A percentile compares a stretch with the other conserved stretches of the same genome.
Conservation (phyloP, 2,329 filamentous ascomycete genomes). For the Dendryphion nanum region DNA sequence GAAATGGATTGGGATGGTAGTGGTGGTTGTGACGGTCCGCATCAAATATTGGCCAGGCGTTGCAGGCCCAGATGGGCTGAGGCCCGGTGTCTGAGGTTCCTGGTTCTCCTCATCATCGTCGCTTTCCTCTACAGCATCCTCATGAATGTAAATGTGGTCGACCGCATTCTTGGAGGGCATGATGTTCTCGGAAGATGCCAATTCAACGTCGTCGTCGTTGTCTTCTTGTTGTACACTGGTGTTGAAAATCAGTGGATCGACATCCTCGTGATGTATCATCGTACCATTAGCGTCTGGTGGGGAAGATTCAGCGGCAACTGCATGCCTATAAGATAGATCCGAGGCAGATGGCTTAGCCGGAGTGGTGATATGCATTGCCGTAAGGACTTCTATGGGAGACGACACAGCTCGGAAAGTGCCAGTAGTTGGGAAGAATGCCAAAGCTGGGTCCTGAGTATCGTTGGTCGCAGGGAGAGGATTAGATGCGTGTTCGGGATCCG, state of each 20-base stretch:
- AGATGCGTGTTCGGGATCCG: background rate
- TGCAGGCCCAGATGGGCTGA: conserved; percentile 22
- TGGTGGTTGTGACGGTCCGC: conserved; percentile 48
- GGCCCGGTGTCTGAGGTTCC: conserved; percentile 18
- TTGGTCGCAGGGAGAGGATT: conserved; percentile 8
- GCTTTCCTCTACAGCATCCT: conserved; percentile 31
- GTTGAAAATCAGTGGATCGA: conserved; percentile 9
- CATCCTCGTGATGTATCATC: conserved; percentile 10
- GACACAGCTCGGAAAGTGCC: conserved; percentile 37
- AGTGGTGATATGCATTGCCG: conserved; percentile 7
- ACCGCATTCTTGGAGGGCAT: background rate
- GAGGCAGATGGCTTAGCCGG: conserved; percentile 15
- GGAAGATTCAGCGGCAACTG: conserved; percentile 17
- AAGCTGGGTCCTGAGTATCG: conserved; percentile 15
- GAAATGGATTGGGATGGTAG: conserved; percentile 49
- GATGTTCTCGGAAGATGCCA: background rate
- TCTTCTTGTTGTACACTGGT: conserved; percentile 7
- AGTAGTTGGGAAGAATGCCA: conserved; percentile 38
- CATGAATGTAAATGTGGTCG: conserved; percentile 31
- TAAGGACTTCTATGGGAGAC: conserved; percentile 26
- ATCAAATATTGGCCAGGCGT: conserved; percentile 30
- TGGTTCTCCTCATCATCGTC: conserved; percentile 26
- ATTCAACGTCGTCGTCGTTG: conserved; percentile 7
- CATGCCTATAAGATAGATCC: conserved; percentile 14
- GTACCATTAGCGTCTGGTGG: conserved; percentile 21